Evolutionary conservation across 1,284 basidiomycete species (phyloP), one percentile per base, ranked within the genome.

Genomic region (Crucibulum parvulum): DNA sequence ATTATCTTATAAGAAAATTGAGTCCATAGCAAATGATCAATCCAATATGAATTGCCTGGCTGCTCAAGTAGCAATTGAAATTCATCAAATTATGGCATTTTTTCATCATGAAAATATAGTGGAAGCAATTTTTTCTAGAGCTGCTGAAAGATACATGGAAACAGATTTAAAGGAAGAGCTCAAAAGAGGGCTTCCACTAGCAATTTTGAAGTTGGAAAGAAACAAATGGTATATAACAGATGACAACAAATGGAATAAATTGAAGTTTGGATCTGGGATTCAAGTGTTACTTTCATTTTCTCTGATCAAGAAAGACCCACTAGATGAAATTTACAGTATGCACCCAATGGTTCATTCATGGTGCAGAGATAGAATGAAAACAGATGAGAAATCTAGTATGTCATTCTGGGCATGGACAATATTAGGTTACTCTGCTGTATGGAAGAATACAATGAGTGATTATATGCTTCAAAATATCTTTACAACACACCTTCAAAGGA

Each of bases 31-130:
- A 31, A 31, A 31, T 3, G 31, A 31, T 5, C 31, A 31, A 31
- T 31, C 31, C 31, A 31, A 31, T 31, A 31, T 4, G 5, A 31
- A 31, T 31, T 31, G 5, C 5, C 31, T 38, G 8, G 45, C n/a
- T n/a, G 57, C 57, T n/a, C n/a, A 54, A 39, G 38, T 8, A 39
- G 57, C 51, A 10, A 41, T 58, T 37, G 13, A 24, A 18, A 31
- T 24, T 53, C 35, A 37, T 31, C n/a, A 54, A 18, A 58, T 37
- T 8, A 37, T 47, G 37, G 57, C 57, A 7, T 58, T 58, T 38
- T 47, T 53, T 31, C 57, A 58, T 38, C 51, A 52, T 38, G 35
- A 55, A 8, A 54, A 58, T 34, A 54, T 58, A 31, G 36, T 35
- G 8, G 51, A 53, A 36, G 45, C 37, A 1, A 54, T 54, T 24